Base-by-base conservation (phyloP, 2,329 filamentous ascomycete species). In the Alternaria tenuissima region DNA sequence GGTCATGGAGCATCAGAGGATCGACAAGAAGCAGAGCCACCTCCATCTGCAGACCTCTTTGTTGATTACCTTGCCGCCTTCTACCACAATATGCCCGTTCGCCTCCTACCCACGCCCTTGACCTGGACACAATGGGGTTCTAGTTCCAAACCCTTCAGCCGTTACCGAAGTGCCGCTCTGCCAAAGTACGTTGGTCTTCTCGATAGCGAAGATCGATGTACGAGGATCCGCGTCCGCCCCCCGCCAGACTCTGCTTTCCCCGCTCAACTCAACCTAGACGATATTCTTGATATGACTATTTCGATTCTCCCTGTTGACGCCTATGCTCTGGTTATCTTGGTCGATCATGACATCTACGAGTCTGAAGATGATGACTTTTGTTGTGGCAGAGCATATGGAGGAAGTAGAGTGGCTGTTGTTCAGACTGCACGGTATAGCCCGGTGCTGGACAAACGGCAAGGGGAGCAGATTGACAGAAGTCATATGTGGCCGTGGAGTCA, bases 401-500 rank as follows among this genome's bases (percentile, higher is more conserved):
- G 84, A 0, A 87, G 85, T 58, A 81, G 89, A 5, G 84, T 91
- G 1, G 83, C 84, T 0, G 83, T 91, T 1, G 86, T 92, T 0
- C 88, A 85, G 0, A 83, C 80, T 0, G 87, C 89, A 9, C 79
- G 89, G 26, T 91, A 91, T 63, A 80, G 87, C 47, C 89, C 89
- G 0, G 28, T 28, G 0, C 69, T 85, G 2, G 81, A 85, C 63
- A 41, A 47, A 0, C 56, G 63, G 0, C 76, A 87, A 0, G 57
- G 63, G 0, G 76, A 88, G 22, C 81, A 83, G 16, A 68, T 78
- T 2, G 80, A 87, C 39, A 67, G 76, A 16, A 68, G 71, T 1
- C 89, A 92, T 73, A 82, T 83, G 62, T 92, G 89, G 89, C 89
- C 89, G 0, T 81, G 84, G 4, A 86, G 85, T 6, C 89, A 91